Percentiles rank a stretch among this genome's conserved stretches.
These are phyloP conservation scores for Coffea eugenioides DNA, from an alignment of 257 asterid species.

Conservation along the genomic window DNA sequence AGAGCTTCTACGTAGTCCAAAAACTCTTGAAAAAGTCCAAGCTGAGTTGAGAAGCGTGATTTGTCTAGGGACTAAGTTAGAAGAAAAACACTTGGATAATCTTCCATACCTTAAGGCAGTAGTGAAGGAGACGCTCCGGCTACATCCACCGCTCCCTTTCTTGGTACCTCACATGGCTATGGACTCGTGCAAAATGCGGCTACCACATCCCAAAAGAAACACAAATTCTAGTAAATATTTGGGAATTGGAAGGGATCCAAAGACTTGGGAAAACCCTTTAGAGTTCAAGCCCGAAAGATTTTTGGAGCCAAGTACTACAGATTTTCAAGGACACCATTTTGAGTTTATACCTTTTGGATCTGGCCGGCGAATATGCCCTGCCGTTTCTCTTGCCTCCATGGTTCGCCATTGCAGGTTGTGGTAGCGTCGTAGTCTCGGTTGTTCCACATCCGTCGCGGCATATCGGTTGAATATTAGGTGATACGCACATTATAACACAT, in stretches of 20 bases:
- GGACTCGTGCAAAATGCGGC: constrained; percentile 51
- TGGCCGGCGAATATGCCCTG: constrained; percentile 73
- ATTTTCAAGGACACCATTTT: constrained; percentile 58
- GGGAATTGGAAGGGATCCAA: constrained; percentile 71
- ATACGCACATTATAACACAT: too few species aligned
- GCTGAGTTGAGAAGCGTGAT: constrained; percentile 40
- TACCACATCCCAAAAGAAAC: constrained; percentile 59
- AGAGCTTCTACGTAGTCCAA: constrained; percentile 65
- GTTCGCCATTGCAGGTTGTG: too few species aligned
- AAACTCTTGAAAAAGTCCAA: constrained; percentile 36
- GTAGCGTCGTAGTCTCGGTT: too few species aligned
- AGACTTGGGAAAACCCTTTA: too few species aligned
- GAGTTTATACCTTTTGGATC: constrained; percentile 70
- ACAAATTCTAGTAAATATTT: constrained; percentile 56
- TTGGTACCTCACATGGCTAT: constrained; percentile 68
- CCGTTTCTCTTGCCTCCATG: constrained; percentile 52
- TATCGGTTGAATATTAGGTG: too few species aligned
- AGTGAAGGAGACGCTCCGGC: too few species aligned
- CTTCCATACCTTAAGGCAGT: too few species aligned
- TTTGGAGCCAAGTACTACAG: constrained; percentile 26
- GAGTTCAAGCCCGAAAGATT: constrained; percentile 63
- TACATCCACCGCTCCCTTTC: constrained; percentile 76
- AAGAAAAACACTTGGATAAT: too few species aligned
- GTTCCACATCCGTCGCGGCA: too few species aligned
- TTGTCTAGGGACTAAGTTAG: too few species aligned